These are phyloP conservation scores for Escallonia herrerae DNA, from an alignment of 129 eudicot species.

Conservation along the genomic window DNA sequence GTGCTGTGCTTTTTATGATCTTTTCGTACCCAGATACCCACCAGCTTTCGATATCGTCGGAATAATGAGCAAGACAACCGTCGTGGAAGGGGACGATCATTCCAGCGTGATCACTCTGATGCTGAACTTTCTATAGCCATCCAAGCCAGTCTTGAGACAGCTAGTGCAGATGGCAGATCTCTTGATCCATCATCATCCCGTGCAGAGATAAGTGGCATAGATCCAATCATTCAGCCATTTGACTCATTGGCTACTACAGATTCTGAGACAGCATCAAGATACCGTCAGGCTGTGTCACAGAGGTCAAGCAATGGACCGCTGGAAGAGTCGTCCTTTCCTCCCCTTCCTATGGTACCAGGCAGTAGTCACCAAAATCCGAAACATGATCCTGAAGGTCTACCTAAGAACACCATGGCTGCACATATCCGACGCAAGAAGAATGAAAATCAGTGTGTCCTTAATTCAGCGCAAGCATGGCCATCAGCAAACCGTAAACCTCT, in stretches of 20 bases:
- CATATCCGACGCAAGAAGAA: constrained; percentile 52
- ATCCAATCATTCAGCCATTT: constrained; percentile 46
- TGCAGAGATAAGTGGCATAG: constrained; percentile 24
- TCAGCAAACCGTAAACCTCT: constrained; percentile 28
- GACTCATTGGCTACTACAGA: constrained; percentile 47
- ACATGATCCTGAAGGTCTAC: constrained; percentile 23
- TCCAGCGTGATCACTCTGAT: constrained; percentile 56
- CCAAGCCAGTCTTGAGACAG: constrained; percentile 71
- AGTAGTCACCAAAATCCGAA: constrained; percentile 41
- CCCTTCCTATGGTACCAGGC: constrained; percentile 48
- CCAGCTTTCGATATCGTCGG: constrained; percentile 78
- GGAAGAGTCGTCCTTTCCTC: constrained; percentile 77
- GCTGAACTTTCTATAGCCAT: constrained; percentile 66
- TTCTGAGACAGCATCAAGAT: constrained; percentile 62
- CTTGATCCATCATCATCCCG: constrained; percentile 29
- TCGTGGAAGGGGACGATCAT: constrained; percentile 71
- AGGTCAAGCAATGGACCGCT: constrained; percentile 45
- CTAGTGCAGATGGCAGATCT: constrained; percentile 21
- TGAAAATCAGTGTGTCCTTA: constrained; percentile 28
- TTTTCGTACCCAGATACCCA: constrained; percentile 52
- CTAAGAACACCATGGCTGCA: constrained; percentile 69
- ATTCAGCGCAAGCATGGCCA: constrained; percentile 47
- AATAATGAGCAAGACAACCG: constrained; percentile 54
- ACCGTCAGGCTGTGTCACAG: constrained; percentile 68
- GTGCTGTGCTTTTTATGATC: not conserved